Evolutionary conservation across 441 rosid species (phyloP).

Genomic region (Euphorbia celastroides): DNA sequence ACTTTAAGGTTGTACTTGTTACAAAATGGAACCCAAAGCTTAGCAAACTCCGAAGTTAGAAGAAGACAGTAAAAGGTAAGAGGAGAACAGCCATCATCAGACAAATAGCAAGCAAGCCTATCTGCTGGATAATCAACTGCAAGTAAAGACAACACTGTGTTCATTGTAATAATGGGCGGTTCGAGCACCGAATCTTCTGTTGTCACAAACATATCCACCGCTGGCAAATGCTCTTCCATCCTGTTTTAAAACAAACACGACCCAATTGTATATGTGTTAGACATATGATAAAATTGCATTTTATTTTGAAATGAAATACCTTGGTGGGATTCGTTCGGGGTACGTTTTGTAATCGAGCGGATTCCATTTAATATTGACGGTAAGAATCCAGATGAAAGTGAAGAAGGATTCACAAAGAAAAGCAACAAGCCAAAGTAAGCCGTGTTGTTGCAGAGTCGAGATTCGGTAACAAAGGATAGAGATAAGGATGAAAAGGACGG

Average conservation of each 20-base stretch:
- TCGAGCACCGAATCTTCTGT: conserved; percentile 49
- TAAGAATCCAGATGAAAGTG: conserved; percentile 47
- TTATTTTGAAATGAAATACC: too few species aligned
- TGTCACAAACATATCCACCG: conserved; percentile 54
- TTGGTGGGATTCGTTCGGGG: conserved; percentile 38
- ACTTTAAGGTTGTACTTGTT: conserved; percentile 47
- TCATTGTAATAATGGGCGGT: conserved; percentile 45
- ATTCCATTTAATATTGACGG: conserved; percentile 45
- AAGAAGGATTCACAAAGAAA: conserved; percentile 57
- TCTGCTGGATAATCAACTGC: conserved; percentile 71
- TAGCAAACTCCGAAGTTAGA: conserved; percentile 59
- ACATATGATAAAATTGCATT: too few species aligned
- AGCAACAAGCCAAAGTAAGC: conserved; percentile 50
- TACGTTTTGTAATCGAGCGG: conserved; percentile 41
- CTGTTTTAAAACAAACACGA: conserved; percentile 6
- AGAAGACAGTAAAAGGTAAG: conserved; percentile 48
- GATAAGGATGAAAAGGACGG: conserved; percentile 35
- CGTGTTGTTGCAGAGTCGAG: conserved; percentile 31
- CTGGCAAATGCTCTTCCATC: conserved; percentile 38
- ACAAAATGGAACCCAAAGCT: conserved; percentile 77
- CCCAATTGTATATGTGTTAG: too few species aligned
- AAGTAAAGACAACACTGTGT: conserved; percentile 66
- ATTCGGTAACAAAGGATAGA: conserved; percentile 49
- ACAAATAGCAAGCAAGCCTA: conserved; percentile 69
- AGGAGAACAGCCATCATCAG: conserved; percentile 74